These are phyloP conservation scores for Penicillium sp. DNA, from an alignment of 2,329 filamentous ascomycete species.

Conservation along the genomic window DNA sequence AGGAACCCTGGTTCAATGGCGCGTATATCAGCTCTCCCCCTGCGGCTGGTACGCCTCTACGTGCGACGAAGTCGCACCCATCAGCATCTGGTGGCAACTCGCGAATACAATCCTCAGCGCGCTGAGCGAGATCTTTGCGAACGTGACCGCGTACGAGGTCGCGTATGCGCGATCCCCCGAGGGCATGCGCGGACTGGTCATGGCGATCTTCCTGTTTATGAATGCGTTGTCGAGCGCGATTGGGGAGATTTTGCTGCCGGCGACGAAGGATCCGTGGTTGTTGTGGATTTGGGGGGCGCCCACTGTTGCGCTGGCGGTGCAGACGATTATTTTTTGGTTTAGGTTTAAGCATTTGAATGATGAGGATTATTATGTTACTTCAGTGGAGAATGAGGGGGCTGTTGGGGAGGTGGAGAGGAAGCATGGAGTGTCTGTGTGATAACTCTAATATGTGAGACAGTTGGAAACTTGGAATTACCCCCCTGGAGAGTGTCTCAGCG, in stretches of 20 bases:
- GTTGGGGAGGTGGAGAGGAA: not conserved
- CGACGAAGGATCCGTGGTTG: constrained; percentile 51
- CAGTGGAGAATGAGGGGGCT: not conserved
- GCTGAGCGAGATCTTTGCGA: constrained; percentile 45
- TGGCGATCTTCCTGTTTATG: constrained; percentile 46
- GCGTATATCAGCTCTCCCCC: constrained; percentile 50
- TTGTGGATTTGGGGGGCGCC: constrained; percentile 54
- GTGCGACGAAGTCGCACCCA: constrained; percentile 42
- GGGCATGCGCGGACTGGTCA: constrained; percentile 48
- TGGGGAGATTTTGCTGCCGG: constrained; percentile 47
- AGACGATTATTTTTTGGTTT: constrained; percentile 54
- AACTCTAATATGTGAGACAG: not conserved
- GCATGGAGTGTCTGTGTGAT: not conserved
- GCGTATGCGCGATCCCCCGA: constrained; percentile 48
- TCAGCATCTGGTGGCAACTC: constrained; percentile 49
- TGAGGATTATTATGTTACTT: constrained; percentile 43
- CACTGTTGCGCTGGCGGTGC: constrained; percentile 50
- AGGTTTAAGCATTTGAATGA: constrained; percentile 51
- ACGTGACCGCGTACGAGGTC: constrained; percentile 49
- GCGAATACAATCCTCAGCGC: constrained; percentile 42
- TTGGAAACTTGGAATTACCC: not conserved
- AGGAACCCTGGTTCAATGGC: constrained; percentile 46
- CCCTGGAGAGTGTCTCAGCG: not conserved
- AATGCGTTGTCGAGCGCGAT: constrained; percentile 44
- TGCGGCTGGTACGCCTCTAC: constrained; percentile 47